These are phyloP conservation scores for Royoungia palumana DNA, from an alignment of 768 basidiomycete species.

Conservation along the genomic window DNA sequence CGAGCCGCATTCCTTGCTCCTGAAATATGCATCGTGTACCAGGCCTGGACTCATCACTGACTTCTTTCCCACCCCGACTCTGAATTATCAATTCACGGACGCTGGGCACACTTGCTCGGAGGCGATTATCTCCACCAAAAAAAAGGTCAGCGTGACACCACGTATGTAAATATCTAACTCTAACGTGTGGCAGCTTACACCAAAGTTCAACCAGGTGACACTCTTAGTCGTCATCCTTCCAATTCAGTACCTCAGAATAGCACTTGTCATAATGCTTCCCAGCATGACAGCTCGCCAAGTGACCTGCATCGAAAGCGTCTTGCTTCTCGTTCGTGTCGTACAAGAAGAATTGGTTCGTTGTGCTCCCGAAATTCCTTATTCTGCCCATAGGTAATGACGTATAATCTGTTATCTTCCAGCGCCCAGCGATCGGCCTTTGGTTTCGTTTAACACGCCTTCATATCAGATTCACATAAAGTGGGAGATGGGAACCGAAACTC, in stretches of 20 bases:
- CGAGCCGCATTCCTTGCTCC: no score
- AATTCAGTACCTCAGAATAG: neutral
- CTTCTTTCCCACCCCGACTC: no score
- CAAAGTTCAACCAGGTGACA: neutral
- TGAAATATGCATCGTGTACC: no score
- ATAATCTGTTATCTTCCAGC: neutral
- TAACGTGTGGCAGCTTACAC: no score
- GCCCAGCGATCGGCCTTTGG: neutral
- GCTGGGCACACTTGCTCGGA: neutral
- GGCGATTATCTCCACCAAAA: neutral
- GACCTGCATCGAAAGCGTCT: neutral
- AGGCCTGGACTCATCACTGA: no score
- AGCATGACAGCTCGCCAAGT: neutral
- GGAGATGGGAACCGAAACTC: no score
- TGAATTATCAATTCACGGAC: no score
- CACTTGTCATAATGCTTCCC: neutral
- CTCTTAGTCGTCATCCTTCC: no score
- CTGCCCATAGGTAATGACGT: neutral
- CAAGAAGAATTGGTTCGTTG: no score
- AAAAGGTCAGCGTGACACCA: neutral
- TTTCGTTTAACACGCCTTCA: neutral
- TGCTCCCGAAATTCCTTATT: neutral
- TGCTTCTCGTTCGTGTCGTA: neutral
- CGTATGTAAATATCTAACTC: slow-evolving; percentile 3
- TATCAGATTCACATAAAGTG: neutral